A percentile compares a stretch with the other conserved stretches of the same genome.
Evolutionary conservation across 116 monocot species (phyloP).

Genomic region (Iris pallida): DNA sequence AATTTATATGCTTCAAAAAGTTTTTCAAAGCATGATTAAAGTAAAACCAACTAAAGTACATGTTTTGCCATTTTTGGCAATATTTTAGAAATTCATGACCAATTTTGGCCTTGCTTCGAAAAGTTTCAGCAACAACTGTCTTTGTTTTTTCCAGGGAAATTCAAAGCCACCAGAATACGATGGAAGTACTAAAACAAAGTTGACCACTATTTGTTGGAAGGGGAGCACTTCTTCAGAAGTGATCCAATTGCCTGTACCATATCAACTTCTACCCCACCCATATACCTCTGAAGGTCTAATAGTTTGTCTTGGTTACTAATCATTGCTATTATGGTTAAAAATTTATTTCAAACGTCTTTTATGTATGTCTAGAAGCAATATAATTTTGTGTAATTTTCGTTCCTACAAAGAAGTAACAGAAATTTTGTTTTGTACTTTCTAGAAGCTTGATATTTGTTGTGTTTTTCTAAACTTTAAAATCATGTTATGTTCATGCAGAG

Average conservation of each 20-base stretch:
- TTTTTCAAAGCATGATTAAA: too few species aligned
- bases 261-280: conserved; percentile 77
- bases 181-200: conserved; percentile 31
- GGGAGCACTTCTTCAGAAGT: conserved; percentile 25
- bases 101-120: too few species aligned
- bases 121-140: neutral
- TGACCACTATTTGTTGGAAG: conserved; percentile 53
- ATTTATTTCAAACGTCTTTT: neutral
- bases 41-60: too few species aligned
- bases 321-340: neutral
- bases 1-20: too few species aligned
- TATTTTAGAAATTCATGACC: too few species aligned
- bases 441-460: too few species aligned
- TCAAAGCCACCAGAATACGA: conserved; percentile 3
- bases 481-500: too few species aligned
- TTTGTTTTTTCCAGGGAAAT: conserved; percentile 5
- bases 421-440: too few species aligned
- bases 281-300: conserved; percentile 63
- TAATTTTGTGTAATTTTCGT: neutral
- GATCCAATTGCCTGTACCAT: conserved; percentile 70
- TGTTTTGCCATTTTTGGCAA: too few species aligned
- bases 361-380: neutral
- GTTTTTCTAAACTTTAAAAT: too few species aligned
- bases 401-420: conserved; percentile 29
- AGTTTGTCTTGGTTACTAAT: neutral